Evolutionary conservation across 345 rosid genomes (phyloP).

Genomic region (Lepidium africanum): DNA sequence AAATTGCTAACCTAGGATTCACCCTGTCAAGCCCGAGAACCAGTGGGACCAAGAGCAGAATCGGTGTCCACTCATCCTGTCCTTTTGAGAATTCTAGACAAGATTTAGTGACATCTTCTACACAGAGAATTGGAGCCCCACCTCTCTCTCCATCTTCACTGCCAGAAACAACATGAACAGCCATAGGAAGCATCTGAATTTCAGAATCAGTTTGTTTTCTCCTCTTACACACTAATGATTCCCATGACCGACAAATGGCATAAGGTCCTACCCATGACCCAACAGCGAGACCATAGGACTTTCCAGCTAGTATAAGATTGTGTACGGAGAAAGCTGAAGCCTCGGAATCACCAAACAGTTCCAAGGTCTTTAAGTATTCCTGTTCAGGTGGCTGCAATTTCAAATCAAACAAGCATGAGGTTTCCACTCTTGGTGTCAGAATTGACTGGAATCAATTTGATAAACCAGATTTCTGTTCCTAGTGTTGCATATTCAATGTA

Average conservation of each 20-base stretch:
- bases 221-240: slow-evolving; percentile 48
- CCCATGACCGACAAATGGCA: slow-evolving; percentile 89
- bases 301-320: slow-evolving; percentile 75
- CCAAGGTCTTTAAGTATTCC: slow-evolving; percentile 64
- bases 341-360: slow-evolving; percentile 72
- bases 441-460: neutral
- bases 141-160: slow-evolving; percentile 94
- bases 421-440: neutral
- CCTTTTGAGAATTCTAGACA: slow-evolving; percentile 66
- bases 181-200: slow-evolving; percentile 58
- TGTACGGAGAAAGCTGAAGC: slow-evolving; percentile 70
- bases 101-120: slow-evolving; percentile 68
- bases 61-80: slow-evolving; percentile 62
- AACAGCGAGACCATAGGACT: slow-evolving; percentile 79
- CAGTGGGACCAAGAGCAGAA: slow-evolving; percentile 85
- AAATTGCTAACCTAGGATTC: slow-evolving; percentile 63
- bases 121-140: slow-evolving; percentile 85
- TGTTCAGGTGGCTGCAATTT: slow-evolving; percentile 55
- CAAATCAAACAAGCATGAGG: slow-evolving; percentile 18
- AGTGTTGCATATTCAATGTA: neutral
- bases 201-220: slow-evolving; percentile 36
- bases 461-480: neutral
- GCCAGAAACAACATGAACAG: slow-evolving; percentile 83
- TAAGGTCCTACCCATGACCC: slow-evolving; percentile 99
- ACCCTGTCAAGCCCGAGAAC: slow-evolving; percentile 91